These are phyloP conservation scores for Fraxinus ornus DNA, from an alignment of 305 asterid species.

Conservation along the genomic window DNA sequence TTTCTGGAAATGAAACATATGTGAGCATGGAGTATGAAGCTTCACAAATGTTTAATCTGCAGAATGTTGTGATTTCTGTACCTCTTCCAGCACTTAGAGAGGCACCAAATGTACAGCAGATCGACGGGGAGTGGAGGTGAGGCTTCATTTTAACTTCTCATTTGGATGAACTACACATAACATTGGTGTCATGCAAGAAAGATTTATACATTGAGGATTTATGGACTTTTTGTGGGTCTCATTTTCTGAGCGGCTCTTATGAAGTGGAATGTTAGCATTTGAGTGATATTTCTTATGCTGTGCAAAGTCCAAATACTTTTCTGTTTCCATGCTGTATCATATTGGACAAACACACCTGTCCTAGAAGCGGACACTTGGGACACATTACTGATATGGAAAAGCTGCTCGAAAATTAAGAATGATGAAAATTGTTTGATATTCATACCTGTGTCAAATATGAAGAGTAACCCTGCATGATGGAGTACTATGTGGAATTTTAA, in stretches of 20 bases:
- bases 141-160: neutral
- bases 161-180: neutral
- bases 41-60: conserved; percentile 60
- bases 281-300: neutral
- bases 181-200: neutral
- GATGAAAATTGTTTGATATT: neutral
- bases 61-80: conserved; percentile 67
- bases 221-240: neutral
- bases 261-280: neutral
- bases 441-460: neutral
- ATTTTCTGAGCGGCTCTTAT: neutral
- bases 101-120: conserved; percentile 61
- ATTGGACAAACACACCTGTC: neutral
- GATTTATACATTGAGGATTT: neutral
- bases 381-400: neutral
- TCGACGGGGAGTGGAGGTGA: conserved; percentile 85
- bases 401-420: neutral
- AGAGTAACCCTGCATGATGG: neutral
- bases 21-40: conserved; percentile 80
- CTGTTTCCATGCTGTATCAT: neutral
- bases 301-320: neutral
- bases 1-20: conserved; percentile 69
- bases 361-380: neutral
- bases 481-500: neutral
- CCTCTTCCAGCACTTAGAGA: conserved; percentile 82